These are phyloP conservation scores for Schizopora paradoxa DNA, from an alignment of 1,284 basidiomycete genomes.

Conservation along the genomic window DNA sequence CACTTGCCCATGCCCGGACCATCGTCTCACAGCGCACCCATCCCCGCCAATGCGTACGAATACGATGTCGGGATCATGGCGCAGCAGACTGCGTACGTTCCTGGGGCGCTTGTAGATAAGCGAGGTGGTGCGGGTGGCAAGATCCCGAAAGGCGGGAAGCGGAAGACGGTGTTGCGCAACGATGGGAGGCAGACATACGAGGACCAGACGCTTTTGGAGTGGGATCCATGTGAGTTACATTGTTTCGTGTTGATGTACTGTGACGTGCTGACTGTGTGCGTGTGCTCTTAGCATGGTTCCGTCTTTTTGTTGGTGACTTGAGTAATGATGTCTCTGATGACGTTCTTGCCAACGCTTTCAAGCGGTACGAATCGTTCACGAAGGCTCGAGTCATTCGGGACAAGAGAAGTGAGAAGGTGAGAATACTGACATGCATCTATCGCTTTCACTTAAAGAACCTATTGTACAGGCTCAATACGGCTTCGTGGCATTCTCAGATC, in stretches of 20 bases:
- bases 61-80: conserved; percentile 84
- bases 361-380: conserved; percentile 86
- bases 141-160: conserved; percentile 84
- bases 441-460: conserved; percentile 2
- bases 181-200: conserved; percentile 97
- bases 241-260: conserved; percentile 6
- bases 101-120: conserved; percentile 82
- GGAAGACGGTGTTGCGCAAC: conserved; percentile 91
- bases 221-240: conserved; percentile 83
- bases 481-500: conserved; percentile 97
- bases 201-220: conserved; percentile 93
- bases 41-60: conserved; percentile 84
- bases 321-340: conserved; percentile 98
- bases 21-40: conserved; percentile 68
- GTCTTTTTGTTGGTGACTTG: conserved; percentile 95
- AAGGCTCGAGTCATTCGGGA: conserved; percentile 96
- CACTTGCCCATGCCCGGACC: conserved; percentile 61
- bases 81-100: conserved; percentile 84
- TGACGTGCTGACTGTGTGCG: conserved; percentile 7
- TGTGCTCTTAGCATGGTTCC: conserved; percentile 78
- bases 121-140: conserved; percentile 79
- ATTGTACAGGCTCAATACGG: conserved; percentile 83
- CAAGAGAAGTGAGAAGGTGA: conserved; percentile 81
- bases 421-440: conserved; percentile 9
- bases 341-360: conserved; percentile 87